Evolutionary conservation across 768 basidiomycete genomes (phyloP).

Genomic region (Clitopilus hobsonii): DNA sequence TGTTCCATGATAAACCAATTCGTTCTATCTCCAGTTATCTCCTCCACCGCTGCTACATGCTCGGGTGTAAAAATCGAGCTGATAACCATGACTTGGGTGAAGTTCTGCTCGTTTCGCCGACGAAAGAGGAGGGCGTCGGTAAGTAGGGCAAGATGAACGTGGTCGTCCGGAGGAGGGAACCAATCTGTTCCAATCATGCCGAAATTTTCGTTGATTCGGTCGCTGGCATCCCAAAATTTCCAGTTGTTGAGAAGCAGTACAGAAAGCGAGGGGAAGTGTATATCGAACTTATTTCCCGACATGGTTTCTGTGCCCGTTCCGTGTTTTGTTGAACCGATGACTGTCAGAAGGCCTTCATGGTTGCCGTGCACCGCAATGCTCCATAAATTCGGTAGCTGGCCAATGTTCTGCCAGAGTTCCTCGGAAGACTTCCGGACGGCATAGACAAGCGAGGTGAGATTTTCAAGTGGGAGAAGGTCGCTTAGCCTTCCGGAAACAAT

Average conservation of each 20-base stretch:
- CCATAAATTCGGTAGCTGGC: not conserved
- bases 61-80: not conserved
- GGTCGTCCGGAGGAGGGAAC: not conserved
- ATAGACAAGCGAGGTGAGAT: not conserved
- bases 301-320: no score
- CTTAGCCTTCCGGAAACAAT: no score
- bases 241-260: no score
- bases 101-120: not conserved
- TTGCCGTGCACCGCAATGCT: not conserved
- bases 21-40: no score
- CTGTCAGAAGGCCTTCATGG: not conserved
- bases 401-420: not conserved
- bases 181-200: not conserved
- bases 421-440: not conserved
- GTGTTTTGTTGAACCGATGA: no score
- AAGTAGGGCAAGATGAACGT: not conserved
- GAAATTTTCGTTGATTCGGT: not conserved
- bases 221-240: not conserved
- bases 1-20: no score
- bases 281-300: no score
- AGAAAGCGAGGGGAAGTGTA: no score
- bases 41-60: no score
- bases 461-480: not conserved
- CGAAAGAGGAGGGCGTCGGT: not conserved
- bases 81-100: not conserved